These are phyloP conservation scores for Scenedesmus sp. DNA, from an alignment of 163 green algal genomes.

Conservation along the genomic window DNA sequence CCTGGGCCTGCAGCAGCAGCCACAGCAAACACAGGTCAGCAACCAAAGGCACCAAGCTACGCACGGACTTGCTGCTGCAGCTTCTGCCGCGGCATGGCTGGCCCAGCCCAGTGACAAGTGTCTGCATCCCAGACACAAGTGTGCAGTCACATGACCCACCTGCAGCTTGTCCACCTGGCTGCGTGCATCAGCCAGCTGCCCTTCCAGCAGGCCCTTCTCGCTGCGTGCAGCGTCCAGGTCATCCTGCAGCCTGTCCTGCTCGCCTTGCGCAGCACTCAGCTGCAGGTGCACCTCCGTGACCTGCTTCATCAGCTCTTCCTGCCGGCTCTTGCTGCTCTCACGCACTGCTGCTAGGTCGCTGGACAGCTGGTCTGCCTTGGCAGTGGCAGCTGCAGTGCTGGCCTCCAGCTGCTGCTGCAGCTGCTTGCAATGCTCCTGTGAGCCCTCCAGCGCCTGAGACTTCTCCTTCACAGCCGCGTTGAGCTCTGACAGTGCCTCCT, in stretches of 20 bases:
- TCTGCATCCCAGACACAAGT: not conserved
- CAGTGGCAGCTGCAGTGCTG: not conserved
- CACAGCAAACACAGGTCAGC: not conserved
- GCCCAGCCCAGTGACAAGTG: not conserved
- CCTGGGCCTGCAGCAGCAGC: slow-evolving; percentile 3
- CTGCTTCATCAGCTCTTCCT: slow-evolving; percentile 50
- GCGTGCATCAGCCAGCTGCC: slow-evolving; percentile 39
- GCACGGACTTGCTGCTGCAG: not conserved
- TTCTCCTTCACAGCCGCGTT: slow-evolving; percentile 12
- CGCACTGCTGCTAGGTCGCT: slow-evolving; percentile 26
- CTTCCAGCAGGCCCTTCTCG: slow-evolving; percentile 22
- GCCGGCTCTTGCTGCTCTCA: slow-evolving; percentile 35
- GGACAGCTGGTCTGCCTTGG: slow-evolving; percentile 36
- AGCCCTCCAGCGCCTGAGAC: not conserved
- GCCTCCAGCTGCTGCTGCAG: slow-evolving; percentile 36
- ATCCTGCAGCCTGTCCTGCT: slow-evolving; percentile 43
- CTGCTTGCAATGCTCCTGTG: slow-evolving; percentile 29
- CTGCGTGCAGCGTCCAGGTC: not conserved
- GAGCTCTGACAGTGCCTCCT: slow-evolving; percentile 14
- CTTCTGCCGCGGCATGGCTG: too few relatives aligned
- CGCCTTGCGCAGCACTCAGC: slow-evolving; percentile 13
- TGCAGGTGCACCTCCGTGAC: slow-evolving; percentile 37
- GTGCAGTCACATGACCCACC: not conserved
- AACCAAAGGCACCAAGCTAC: not conserved
- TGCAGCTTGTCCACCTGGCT: slow-evolving; percentile 23